Evolutionary conservation across 495 filamentous ascomycete genomes (phyloP), one percentile per base, ranked within the genome.

Genomic region (Pyrenula aspistea): DNA sequence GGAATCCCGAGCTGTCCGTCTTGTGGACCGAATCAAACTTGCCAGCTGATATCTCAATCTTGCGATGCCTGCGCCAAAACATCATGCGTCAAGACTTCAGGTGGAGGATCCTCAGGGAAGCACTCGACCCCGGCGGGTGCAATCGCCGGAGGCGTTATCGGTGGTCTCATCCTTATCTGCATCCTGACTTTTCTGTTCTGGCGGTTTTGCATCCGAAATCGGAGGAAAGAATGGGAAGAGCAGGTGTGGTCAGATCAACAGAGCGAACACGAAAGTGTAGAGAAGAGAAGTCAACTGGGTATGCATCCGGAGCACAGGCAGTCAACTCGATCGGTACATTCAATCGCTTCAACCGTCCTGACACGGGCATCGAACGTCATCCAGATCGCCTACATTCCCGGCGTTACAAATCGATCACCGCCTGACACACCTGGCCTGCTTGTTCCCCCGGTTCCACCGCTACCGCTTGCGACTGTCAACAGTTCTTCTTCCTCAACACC

Each of bases 331-430:
- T 95, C 92, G 2, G 86, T 89, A 55, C 80, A 83, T 59, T 96
- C 91, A 42, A 89, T 97, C 63, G 93, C 94, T 15, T 96, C 91
- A 10, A 96, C 92, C 53, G 89, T 96, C 55, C 82, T 95, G 55
- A 97, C 93, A 3, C 85, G 93, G 51, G 93, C 93, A 50, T 96
- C 92, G 58, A 97, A 98, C 72, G 89, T 98, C 66, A 98, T 98
- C 59, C 93, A 97, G 71, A 98, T 98, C 68, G 93, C 94, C 50
- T 98, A 96, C 68, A 96, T 98, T 61, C 93, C 93, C 53, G 93
- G 93, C 51, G 91, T 97, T 65, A 97, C 91, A 56, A 96, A 96
- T 71, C 81, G 93, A 51, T 90, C 91, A 2, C 83, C 86, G 1
- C 87, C 88, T 10, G 81, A 87, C 24, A 90, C 88, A 1, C 89